Conservation (phyloP, 805 yeast species). For the Cyberlindnera lachancei region DNA sequence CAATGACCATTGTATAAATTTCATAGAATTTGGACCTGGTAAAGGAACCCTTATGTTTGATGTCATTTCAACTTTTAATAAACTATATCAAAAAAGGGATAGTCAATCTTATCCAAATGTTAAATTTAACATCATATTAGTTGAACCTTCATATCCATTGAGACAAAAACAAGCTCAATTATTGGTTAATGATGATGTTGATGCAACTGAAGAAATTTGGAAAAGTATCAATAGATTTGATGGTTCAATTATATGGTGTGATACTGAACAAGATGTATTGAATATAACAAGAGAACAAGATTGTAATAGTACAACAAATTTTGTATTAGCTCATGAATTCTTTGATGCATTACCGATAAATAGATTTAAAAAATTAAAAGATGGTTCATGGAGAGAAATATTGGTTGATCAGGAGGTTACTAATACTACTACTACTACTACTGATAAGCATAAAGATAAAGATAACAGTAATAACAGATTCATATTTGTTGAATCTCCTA, state of each 20-base stretch:
- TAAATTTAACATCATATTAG: constrained; percentile 36
- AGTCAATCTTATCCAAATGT: constrained; percentile 20
- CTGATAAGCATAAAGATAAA: constrained; percentile 36
- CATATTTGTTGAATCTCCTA: constrained; percentile 48
- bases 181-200: constrained; percentile 29
- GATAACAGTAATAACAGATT: constrained; percentile 28
- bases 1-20: too few species aligned
- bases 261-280: constrained; percentile 43
- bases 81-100: constrained; percentile 28
- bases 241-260: constrained; percentile 48
- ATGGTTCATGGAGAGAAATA: constrained; percentile 79
- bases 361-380: constrained; percentile 49
- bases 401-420: too few species aligned
- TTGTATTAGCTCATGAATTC: constrained; percentile 76
- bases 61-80: constrained; percentile 40
- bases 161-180: constrained; percentile 41
- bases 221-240: constrained; percentile 33
- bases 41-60: constrained; percentile 74
- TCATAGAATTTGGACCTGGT: constrained; percentile 84
- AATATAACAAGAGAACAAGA: constrained; percentile 8
- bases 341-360: constrained; percentile 82
- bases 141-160: constrained; percentile 68
- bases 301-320: constrained; percentile 36
- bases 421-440: too few species aligned
- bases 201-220: constrained; percentile 12